Evolutionary conservation across 2,329 filamentous ascomycete species (phyloP), one percentile per base, ranked within the genome.

Genomic region (Capronia epimyces): DNA sequence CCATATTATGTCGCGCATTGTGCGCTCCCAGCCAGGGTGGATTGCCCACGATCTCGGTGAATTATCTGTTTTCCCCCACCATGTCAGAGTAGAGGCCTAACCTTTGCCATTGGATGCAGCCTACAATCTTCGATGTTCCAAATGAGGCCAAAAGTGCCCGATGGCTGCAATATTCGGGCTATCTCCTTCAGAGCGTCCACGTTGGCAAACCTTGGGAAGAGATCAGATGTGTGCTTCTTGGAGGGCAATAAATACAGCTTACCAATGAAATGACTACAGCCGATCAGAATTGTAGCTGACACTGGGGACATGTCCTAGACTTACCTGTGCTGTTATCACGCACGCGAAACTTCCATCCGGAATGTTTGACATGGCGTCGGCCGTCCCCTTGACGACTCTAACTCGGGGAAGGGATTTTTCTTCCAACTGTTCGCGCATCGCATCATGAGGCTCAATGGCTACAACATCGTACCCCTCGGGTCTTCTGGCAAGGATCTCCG

Each of bases 41-140:
- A 80, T 71, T 3, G 70, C 64, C 77, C 82, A 84, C 2, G 65
- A 65, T 46, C 66, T 63, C 0, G 82, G 81, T 42, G 82, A 77
- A 64, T 87, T 87, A 64, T 87, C 81, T 84, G 55, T 24, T 13
- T 6, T 10, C 36, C 21, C 58, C 44, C 16, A 34, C 54, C 21
- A 25, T 12, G 31, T 42, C 15, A 56, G 40, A 25, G 16, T 42
- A 40, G 37, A 3, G 13, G 5, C n/a, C 27, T 25, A 20, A 9
- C n/a, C 9, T 16, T 6, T 42, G n/a, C n/a, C 8, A 25, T 25
- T 24, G 6, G 25, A 31, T 36, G 16, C 3, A 48, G 69, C 75
- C 62, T 67, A 83, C 83, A 87, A 57, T 86, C 81, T 64, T 87
- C 84, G 52, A 83, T 72, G 60, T 87, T 88, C 85, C 86, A 89